Evolutionary conservation across 345 rosid genomes (phyloP).

Genomic region (Eucalyptus cloeziana): DNA sequence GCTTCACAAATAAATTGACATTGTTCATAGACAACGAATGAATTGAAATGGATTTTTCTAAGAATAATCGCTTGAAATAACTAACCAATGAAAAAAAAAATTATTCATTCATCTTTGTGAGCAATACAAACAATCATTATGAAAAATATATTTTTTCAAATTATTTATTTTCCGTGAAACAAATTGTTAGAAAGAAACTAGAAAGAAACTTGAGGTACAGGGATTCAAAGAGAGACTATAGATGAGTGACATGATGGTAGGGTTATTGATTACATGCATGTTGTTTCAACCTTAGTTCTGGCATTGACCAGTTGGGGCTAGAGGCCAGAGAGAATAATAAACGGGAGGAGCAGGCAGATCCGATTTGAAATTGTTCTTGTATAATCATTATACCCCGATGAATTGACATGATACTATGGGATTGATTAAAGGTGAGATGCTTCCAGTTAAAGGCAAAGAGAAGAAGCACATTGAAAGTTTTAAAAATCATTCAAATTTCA

Average conservation of each 20-base stretch:
- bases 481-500: not conserved
- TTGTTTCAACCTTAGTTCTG: not conserved
- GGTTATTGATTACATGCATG: not conserved
- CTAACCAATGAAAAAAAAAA: not conserved
- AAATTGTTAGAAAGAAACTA: not conserved
- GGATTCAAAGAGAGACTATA: not conserved
- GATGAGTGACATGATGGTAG: not conserved
- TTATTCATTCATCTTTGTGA: not conserved
- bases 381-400: not conserved
- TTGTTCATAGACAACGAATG: fast-evolving
- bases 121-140: not conserved
- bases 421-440: not conserved
- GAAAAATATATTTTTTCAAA: not conserved
- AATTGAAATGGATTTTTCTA: not conserved
- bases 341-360: not conserved
- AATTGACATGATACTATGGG: not conserved
- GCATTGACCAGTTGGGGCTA: not conserved
- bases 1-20: not conserved
- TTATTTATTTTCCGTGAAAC: not conserved
- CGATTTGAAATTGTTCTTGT: not conserved
- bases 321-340: not conserved
- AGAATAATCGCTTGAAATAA: not conserved
- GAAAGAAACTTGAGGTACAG: not conserved
- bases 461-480: not conserved
- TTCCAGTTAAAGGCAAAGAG: not conserved